Evolutionary conservation across 2,329 filamentous ascomycete genomes (phyloP).

Genomic region (Sclerotinia spermophila): DNA sequence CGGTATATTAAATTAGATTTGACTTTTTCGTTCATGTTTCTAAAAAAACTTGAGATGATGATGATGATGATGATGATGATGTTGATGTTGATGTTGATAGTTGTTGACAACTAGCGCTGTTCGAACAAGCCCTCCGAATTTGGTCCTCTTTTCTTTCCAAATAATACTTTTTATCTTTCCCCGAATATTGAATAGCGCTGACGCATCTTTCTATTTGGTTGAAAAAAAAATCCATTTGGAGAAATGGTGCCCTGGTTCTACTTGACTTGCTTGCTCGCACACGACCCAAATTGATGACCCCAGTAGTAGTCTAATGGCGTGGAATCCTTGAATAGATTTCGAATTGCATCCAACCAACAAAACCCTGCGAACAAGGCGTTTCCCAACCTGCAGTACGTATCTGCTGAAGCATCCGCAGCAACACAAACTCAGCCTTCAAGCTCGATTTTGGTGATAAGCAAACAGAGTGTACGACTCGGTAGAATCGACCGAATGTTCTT

Average conservation of each 20-base stretch:
- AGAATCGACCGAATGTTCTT: conserved; percentile 22
- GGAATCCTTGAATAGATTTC: conserved; percentile 14
- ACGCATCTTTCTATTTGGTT: neutral
- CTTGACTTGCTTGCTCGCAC: conserved; percentile 6
- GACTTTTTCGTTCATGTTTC: neutral
- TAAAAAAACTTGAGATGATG: neutral
- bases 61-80: neutral
- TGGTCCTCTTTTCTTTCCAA: neutral
- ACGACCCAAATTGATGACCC: conserved; percentile 17
- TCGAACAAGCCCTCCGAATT: neutral
- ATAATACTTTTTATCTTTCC: neutral
- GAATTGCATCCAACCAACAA: conserved; percentile 5
- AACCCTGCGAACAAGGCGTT: conserved; percentile 9
- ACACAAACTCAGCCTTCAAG: conserved; percentile 26
- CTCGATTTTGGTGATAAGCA: conserved; percentile 25
- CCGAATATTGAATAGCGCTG: neutral
- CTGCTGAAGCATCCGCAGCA: conserved; percentile 22
- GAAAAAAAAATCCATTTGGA: conserved; percentile 6
- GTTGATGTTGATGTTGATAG: neutral
- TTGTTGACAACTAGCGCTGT: conserved; percentile 2
- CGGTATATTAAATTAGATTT: neutral
- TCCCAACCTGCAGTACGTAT: conserved; percentile 11
- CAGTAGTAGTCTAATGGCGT: conserved; percentile 8
- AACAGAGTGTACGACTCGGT: conserved; percentile 28
- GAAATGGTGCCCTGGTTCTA: conserved; percentile 15